Evolutionary conservation across 768 basidiomycete genomes (phyloP), one percentile per base, ranked within the genome.

Genomic region (Strobilomyces confusus): DNA sequence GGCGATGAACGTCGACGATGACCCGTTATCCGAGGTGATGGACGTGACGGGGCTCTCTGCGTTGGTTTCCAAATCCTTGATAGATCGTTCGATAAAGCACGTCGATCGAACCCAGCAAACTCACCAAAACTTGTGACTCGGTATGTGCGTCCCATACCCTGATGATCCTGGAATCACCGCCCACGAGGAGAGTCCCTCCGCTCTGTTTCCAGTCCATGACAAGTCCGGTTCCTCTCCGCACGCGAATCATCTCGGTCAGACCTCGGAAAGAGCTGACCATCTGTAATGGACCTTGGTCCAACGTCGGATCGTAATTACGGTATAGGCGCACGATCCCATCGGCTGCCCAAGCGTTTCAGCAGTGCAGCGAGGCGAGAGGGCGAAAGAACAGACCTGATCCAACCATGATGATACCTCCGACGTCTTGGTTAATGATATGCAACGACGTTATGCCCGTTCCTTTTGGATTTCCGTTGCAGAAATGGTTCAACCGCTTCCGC

Each of bases 191-290:
- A 25, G 83, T 84, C 0, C 95, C 97, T 23, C 84, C 79, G 2
- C 80, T 77, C 71, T 98, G 95, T 63, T 89, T 92, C 97, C 97
- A 99, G 55, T 95, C 92, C 55, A 89, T 82, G 26, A 98, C 78
- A 46, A 98, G 74, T 0, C 97, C 97, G 40, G 80, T 80, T 32
- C 92, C 90, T 57, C 87, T 84, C n/a, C 81, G 78, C 53, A 84
- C 69, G 29, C 82, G 83, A 19, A 92, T 73, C 29, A 89, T 74
- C 58, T 95, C 92, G 54, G 84, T 83, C 44, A 98, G 74, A 1
- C 83, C 95, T 32, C 93, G 81, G 81, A 97, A 98, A 13, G 94
- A 85, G 67, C 92, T 93, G 62, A 95, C 92, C 80, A 98, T 88
- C 63, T 93, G 89, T 14, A 97, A 75, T 4, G 88, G 83, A 2